Conservation (phyloP, 2,329 filamentous ascomycete genomes). For the Ceratocystis harringtonii region DNA sequence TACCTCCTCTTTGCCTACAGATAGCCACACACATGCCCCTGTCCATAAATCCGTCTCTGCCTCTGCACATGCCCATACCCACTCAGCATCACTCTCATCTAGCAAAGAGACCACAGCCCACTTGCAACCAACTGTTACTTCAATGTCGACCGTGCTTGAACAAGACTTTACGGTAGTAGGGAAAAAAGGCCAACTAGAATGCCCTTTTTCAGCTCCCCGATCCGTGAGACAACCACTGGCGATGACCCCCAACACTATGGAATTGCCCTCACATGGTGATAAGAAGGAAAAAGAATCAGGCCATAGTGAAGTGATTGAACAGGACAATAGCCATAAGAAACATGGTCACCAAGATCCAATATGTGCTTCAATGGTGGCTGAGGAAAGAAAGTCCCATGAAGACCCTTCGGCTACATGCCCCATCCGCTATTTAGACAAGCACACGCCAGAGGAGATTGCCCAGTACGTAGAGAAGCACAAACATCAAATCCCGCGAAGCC, state of each 20-base stretch:
- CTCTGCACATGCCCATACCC: neutral
- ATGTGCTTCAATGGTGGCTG: constrained; percentile 45
- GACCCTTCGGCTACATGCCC: constrained; percentile 56
- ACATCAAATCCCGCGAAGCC: constrained; percentile 83
- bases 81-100: constrained; percentile 21
- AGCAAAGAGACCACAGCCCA: constrained; percentile 35
- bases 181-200: constrained; percentile 62
- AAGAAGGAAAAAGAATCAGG: constrained; percentile 19
- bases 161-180: constrained; percentile 83
- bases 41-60: neutral
- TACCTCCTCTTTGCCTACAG: constrained; percentile 19
- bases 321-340: constrained; percentile 21
- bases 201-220: constrained; percentile 49
- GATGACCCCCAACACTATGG: neutral
- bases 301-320: constrained; percentile 17
- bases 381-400: constrained; percentile 41
- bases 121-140: constrained; percentile 34
- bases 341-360: constrained; percentile 40
- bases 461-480: constrained; percentile 91
- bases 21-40: neutral
- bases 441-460: constrained; percentile 84
- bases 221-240: neutral
- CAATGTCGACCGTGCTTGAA: constrained; percentile 55
- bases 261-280: constrained; percentile 15
- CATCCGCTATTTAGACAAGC: constrained; percentile 82